These are phyloP conservation scores for Pythium sukuiense DNA, from an alignment of 352 stramenopile genomes.

Conservation along the genomic window DNA sequence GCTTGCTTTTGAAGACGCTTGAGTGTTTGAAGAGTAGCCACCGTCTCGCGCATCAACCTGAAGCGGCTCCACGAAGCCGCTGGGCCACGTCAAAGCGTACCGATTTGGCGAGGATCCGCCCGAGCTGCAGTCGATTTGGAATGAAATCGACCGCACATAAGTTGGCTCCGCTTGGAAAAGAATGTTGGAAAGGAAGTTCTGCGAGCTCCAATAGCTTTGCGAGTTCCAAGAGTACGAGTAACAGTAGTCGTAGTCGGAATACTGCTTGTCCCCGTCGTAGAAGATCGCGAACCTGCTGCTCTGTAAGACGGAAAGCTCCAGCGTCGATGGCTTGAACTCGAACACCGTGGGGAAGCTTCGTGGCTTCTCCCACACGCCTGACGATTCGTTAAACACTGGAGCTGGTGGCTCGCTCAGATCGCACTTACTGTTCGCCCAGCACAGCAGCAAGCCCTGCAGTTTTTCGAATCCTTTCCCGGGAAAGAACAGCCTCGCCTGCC, in stretches of 20 bases:
- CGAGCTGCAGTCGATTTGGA: background rate
- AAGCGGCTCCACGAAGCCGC: background rate
- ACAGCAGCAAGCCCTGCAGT: background rate
- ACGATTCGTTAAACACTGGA: background rate
- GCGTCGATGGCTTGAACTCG: background rate
- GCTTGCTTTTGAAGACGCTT: background rate
- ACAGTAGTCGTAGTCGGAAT: background rate
- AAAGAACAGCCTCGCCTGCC: slow-evolving; percentile 1
- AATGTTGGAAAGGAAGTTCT: background rate
- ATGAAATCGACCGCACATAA: background rate
- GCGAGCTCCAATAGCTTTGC: too few species aligned
- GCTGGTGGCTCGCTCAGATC: background rate
- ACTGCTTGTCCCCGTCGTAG: background rate
- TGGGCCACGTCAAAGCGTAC: background rate
- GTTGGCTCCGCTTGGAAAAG: background rate
- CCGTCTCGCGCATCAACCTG: background rate
- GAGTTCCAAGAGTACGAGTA: background rate
- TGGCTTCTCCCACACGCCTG: background rate
- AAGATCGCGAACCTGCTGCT: background rate
- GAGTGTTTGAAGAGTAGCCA: background rate
- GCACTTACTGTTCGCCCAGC: background rate
- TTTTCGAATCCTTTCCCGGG: background rate
- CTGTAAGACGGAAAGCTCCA: background rate
- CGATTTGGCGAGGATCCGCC: background rate
- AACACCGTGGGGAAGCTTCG: background rate